Percentiles rank a stretch among this genome's conserved stretches.
Conservation (phyloP, 257 asterid species). For the Primulina huaijiensis region DNA sequence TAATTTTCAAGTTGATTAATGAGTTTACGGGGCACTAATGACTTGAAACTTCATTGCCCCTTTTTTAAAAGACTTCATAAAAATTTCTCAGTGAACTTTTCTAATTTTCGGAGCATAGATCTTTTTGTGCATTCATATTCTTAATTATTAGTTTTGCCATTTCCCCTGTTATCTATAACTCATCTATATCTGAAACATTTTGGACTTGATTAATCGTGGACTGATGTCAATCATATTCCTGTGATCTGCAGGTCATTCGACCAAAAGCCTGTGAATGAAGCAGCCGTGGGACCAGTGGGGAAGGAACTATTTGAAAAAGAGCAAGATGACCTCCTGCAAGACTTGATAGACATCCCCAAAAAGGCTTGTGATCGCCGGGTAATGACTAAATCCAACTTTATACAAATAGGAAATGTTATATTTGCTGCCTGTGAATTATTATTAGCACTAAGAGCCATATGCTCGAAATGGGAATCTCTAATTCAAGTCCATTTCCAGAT, state of each 20-base stretch:
- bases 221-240: neutral
- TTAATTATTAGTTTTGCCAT: no score
- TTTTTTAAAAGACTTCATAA: neutral
- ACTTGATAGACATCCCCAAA: constrained; percentile 89
- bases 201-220: neutral
- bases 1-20: no score
- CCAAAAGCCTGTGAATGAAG: constrained; percentile 73
- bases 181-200: neutral
- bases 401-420: neutral
- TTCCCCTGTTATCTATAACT: neutral
- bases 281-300: constrained; percentile 65
- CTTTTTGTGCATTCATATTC: neutral
- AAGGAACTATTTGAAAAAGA: constrained; percentile 86
- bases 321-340: constrained; percentile 86
- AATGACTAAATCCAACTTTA: constrained; percentile 21
- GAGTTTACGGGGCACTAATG: neutral
- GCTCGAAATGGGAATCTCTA: neutral
- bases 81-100: neutral
- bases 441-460: neutral
- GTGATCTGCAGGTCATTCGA: constrained; percentile 62
- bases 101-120: neutral
- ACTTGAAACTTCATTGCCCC: constrained; percentile 7
- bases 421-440: neutral
- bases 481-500: constrained; percentile 39
- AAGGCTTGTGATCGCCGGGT: constrained; percentile 96